Evolutionary conservation across 257 asterid species (phyloP).

Genomic region (Echites panduratus): DNA sequence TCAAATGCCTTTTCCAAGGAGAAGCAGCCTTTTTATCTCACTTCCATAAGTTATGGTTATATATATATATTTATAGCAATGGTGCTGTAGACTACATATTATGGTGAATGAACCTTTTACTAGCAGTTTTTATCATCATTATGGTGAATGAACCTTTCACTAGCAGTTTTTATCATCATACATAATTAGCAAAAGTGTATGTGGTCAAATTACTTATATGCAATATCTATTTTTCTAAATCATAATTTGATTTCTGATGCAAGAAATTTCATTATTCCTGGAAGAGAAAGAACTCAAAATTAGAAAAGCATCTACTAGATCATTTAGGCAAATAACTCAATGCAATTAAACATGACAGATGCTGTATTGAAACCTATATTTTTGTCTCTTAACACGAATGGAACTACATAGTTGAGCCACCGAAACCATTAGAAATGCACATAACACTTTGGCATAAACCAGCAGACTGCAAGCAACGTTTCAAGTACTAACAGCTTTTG

Average conservation of each 20-base stretch:
- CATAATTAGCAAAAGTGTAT: not conserved
- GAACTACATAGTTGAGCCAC: not conserved
- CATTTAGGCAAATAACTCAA: not conserved
- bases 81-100: not conserved
- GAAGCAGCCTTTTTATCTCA: not conserved
- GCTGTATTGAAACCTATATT: not conserved
- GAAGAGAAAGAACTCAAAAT: not conserved
- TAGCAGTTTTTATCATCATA: not conserved
- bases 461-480: not conserved
- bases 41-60: not conserved
- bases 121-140: too few relatives aligned
- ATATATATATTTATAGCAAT: not conserved
- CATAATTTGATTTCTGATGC: not conserved
- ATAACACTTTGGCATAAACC: not conserved
- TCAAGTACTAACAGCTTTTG: not conserved
- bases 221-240: not conserved
- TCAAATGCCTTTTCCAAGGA: too few relatives aligned
- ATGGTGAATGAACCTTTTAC: not conserved
- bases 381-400: not conserved
- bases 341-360: not conserved
- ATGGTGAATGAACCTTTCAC: not conserved
- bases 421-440: not conserved
- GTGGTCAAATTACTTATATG: not conserved
- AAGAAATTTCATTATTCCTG: not conserved
- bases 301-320: not conserved